These are phyloP conservation scores for Anthostomella pinea DNA, from an alignment of 2,329 filamentous ascomycete genomes.

Conservation along the genomic window DNA sequence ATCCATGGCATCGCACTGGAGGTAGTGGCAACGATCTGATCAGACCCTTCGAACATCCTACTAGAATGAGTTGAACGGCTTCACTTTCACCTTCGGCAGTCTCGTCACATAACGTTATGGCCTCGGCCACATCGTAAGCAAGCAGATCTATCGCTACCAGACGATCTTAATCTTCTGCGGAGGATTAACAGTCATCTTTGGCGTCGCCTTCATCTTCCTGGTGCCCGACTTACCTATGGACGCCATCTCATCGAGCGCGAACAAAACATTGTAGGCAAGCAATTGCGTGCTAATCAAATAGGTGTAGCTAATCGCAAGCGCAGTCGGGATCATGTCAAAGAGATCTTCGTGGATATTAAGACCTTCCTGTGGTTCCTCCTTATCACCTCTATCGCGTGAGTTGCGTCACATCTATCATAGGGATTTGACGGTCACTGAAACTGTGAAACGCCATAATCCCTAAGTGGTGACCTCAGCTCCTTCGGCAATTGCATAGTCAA, in stretches of 20 bases:
- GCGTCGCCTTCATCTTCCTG: constrained; percentile 48
- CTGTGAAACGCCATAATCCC: too few relatives aligned
- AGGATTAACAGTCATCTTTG: constrained; percentile 49
- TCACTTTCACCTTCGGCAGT: constrained; percentile 54
- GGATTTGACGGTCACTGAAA: too few relatives aligned
- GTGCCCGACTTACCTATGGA: constrained; percentile 65
- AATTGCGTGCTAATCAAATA: constrained; percentile 71
- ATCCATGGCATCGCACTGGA: too few relatives aligned
- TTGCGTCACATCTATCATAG: constrained; percentile 56
- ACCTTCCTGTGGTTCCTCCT: constrained; percentile 62
- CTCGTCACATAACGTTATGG: constrained; percentile 54
- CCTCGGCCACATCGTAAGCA: constrained; percentile 44
- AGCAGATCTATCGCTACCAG: constrained; percentile 48
- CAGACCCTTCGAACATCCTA: constrained; percentile 48
- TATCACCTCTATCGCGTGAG: constrained; percentile 55
- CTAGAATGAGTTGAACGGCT: constrained; percentile 56
- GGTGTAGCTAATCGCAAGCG: constrained; percentile 70
- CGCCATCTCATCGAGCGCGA: constrained; percentile 62
- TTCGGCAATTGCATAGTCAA: constrained; percentile 41
- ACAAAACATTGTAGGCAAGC: constrained; percentile 64
- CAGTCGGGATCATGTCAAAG: constrained; percentile 63
- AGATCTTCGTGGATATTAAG: constrained; percentile 41
- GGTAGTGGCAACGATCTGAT: constrained; percentile 53
- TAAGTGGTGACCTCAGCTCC: constrained; percentile 35
- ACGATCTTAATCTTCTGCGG: constrained; percentile 50